Percentiles rank a stretch among this genome's conserved stretches.
Evolutionary conservation across 2,329 filamentous ascomycete genomes (phyloP).

Genomic region (Alternaria viburni): DNA sequence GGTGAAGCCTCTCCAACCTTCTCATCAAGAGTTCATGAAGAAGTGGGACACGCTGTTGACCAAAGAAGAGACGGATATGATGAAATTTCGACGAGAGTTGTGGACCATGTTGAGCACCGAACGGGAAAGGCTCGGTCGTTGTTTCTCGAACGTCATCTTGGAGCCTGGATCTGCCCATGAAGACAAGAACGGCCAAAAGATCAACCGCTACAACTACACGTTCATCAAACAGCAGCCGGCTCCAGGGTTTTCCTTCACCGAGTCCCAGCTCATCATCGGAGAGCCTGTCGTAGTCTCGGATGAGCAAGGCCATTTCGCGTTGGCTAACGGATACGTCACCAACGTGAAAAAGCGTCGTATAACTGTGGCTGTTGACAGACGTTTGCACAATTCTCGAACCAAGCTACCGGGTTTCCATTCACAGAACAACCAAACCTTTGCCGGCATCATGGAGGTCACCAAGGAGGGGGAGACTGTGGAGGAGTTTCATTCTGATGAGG

Average conservation of each 20-base stretch:
- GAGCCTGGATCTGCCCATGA: constrained; percentile 77
- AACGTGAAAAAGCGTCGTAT: constrained; percentile 77
- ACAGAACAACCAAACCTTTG: constrained; percentile 80
- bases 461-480: constrained; percentile 54
- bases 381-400: constrained; percentile 84
- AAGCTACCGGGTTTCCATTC: constrained; percentile 78
- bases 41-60: constrained; percentile 95
- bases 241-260: constrained; percentile 79
- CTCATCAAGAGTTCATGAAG: constrained; percentile 82
- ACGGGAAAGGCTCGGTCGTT: constrained; percentile 85
- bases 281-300: constrained; percentile 97
- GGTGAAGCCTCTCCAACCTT: constrained; percentile 75
- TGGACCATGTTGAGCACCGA: constrained; percentile 96
- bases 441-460: constrained; percentile 86
- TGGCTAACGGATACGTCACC: constrained; percentile 90
- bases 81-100: constrained; percentile 85
- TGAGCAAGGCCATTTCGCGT: constrained; percentile 90
- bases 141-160: constrained; percentile 87
- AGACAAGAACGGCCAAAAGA: constrained; percentile 74
- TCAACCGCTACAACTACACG: constrained; percentile 88
- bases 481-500: constrained; percentile 53
- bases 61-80: constrained; percentile 89
- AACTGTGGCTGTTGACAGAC: constrained; percentile 86
- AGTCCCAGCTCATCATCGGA: constrained; percentile 84
- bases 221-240: constrained; percentile 73